These are phyloP conservation scores for Ophiostoma angusticollis DNA, from an alignment of 2,329 filamentous ascomycete species.

Conservation along the genomic window DNA sequence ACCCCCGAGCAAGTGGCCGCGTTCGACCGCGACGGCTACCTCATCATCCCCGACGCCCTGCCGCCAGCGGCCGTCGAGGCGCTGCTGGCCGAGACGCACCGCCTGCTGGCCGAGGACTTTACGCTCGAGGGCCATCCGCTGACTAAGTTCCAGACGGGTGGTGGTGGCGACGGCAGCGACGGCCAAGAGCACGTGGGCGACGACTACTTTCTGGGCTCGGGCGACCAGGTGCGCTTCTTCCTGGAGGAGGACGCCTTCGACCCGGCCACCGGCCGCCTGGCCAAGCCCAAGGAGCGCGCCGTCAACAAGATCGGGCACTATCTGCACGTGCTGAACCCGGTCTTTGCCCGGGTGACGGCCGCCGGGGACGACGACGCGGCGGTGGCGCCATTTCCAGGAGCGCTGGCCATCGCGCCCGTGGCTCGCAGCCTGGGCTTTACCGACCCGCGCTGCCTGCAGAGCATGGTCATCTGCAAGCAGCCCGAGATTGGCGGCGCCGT, in stretches of 20 bases:
- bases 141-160: constrained; percentile 85
- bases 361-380: constrained; percentile 24
- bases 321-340: constrained; percentile 54
- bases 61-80: constrained; percentile 48
- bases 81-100: constrained; percentile 62
- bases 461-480: constrained; percentile 98
- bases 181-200: constrained; percentile 69
- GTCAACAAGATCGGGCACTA: constrained; percentile 85
- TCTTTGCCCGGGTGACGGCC: constrained; percentile 45
- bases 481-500: constrained; percentile 90
- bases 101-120: constrained; percentile 57
- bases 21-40: constrained; percentile 78
- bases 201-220: constrained; percentile 81
- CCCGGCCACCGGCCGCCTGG: constrained; percentile 42
- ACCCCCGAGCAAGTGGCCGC: constrained; percentile 55
- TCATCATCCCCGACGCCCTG: constrained; percentile 72
- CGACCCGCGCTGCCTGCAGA: constrained; percentile 72
- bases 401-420: constrained; percentile 41
- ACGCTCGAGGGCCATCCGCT: constrained; percentile 75
- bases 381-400: constrained; percentile 32
- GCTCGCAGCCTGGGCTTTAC: constrained; percentile 59
- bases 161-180: constrained; percentile 36
- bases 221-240: constrained; percentile 92
- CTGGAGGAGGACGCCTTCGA: constrained; percentile 91
- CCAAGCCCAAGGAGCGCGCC: constrained; percentile 67